Percentiles rank a stretch among this genome's conserved stretches.
Conservation (phyloP, 345 rosid species). For the Pistacia vera region DNA sequence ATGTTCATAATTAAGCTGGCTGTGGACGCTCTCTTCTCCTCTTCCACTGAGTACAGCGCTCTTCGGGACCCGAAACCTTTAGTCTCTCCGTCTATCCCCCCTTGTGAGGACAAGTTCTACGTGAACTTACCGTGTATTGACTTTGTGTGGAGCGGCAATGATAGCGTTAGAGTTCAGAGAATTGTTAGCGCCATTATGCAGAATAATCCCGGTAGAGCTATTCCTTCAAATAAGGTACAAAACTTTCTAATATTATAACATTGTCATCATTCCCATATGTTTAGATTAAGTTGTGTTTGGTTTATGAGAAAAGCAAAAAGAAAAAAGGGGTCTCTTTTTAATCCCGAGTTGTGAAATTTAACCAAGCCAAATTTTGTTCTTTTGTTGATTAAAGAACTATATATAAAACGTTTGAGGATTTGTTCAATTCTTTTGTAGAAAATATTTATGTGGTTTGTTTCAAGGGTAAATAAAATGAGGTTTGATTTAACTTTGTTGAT, state of each 20-base stretch:
- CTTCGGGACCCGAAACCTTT: constrained; percentile 54
- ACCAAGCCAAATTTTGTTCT: too few relatives aligned
- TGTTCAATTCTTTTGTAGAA: neutral
- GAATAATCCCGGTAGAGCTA: constrained; percentile 74
- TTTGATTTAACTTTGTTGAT: neutral
- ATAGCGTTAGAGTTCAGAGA: constrained; percentile 25
- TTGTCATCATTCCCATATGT: neutral
- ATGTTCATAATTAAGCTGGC: constrained; percentile 74
- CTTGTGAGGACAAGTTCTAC: constrained; percentile 81
- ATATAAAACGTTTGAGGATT: neutral
- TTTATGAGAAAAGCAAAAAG: too few relatives aligned
- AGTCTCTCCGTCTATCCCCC: constrained; percentile 62
- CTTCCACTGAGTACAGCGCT: constrained; percentile 46
- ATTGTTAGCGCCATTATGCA: constrained; percentile 55
- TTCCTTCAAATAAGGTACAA: constrained; percentile 57
- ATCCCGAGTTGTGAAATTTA: too few relatives aligned
- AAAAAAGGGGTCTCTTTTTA: too few relatives aligned
- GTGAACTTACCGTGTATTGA: constrained; percentile 65
- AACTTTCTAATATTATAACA: too few relatives aligned
- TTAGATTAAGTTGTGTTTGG: too few relatives aligned
- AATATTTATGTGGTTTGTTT: neutral
- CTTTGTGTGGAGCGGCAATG: constrained; percentile 87
- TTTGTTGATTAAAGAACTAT: too few relatives aligned
- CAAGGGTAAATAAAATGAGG: neutral
- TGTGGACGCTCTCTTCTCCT: constrained; percentile 32